Conservation (phyloP, 176 grass and related monocot species). For the Cenchrus americanus region DNA sequence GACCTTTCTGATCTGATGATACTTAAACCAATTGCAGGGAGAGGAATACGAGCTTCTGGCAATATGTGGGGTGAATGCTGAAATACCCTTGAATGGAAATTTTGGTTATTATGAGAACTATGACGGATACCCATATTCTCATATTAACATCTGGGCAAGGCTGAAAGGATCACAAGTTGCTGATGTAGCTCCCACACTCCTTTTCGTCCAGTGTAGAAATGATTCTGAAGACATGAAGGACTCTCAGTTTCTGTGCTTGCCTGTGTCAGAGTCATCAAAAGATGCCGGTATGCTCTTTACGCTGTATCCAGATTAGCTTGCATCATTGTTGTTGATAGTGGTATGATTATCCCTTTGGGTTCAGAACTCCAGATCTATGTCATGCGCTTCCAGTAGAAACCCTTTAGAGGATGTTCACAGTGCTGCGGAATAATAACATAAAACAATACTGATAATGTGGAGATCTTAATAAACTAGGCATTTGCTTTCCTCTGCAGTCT, state of each 20-base stretch:
- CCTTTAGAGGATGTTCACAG: neutral
- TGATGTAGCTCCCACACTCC: neutral
- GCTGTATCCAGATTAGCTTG: neutral
- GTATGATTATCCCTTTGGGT: neutral
- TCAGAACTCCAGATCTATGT: neutral
- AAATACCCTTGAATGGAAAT: neutral
- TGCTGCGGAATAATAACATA: neutral
- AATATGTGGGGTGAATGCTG: constrained; percentile 13
- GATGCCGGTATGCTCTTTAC: constrained; percentile 8
- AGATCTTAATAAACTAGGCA: neutral
- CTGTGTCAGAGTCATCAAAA: constrained; percentile 1
- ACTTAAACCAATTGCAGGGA: neutral
- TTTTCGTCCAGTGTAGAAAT: constrained; percentile 14
- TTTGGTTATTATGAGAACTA: constrained; percentile 1
- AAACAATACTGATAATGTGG: neutral
- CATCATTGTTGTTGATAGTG: neutral
- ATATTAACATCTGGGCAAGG: constrained; percentile 13
- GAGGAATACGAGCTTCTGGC: neutral
- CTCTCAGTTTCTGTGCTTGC: neutral
- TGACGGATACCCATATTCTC: neutral
- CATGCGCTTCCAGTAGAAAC: neutral
- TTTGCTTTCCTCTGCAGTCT: neutral
- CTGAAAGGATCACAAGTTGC: neutral
- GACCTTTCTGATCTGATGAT: neutral
- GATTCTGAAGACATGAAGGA: neutral